phyloP scores from a whole-genome alignment of 2,329 filamentous ascomycete genomes.

The Colletotrichum plurivorum region DNA sequence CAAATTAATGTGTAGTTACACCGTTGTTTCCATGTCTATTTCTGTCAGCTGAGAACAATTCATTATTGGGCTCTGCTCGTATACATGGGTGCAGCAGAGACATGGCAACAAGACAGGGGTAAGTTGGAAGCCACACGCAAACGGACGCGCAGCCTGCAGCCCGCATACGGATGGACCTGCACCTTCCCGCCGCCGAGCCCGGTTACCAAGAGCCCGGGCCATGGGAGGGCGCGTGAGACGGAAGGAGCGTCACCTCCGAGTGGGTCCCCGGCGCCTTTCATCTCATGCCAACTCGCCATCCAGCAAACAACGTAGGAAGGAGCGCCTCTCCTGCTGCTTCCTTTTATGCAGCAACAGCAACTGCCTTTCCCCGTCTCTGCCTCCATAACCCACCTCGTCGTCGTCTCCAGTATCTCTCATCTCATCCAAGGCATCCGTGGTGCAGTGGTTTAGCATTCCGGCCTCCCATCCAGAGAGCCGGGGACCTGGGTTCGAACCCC shows the following conservation, averaged over 20 bases:
- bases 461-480: slow-evolving; percentile 35
- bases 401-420: slow-evolving; percentile 11
- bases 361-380: not conserved
- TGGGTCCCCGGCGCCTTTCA: slow-evolving; percentile 11
- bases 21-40: too few relatives aligned
- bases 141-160: not conserved
- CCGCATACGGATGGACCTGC: slow-evolving; percentile 1
- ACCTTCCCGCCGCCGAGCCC: slow-evolving; percentile 10
- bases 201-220: slow-evolving; percentile 11
- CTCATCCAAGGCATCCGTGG: slow-evolving; percentile 26
- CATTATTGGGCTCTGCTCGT: too few relatives aligned
- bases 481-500: slow-evolving; percentile 39
- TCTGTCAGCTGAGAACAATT: too few relatives aligned
- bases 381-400: not conserved
- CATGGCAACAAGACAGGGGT: not conserved
- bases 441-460: slow-evolving; percentile 41
- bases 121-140: not conserved
- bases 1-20: too few relatives aligned
- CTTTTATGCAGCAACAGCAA: not conserved
- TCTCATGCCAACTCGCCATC: not conserved
- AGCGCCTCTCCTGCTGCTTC: slow-evolving; percentile 11
- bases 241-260: not conserved
- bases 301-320: slow-evolving; percentile 26
- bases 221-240: not conserved
- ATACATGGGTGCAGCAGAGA: too few relatives aligned